Conservation (phyloP, 306 rosid genomes). For the Delonix regia region DNA sequence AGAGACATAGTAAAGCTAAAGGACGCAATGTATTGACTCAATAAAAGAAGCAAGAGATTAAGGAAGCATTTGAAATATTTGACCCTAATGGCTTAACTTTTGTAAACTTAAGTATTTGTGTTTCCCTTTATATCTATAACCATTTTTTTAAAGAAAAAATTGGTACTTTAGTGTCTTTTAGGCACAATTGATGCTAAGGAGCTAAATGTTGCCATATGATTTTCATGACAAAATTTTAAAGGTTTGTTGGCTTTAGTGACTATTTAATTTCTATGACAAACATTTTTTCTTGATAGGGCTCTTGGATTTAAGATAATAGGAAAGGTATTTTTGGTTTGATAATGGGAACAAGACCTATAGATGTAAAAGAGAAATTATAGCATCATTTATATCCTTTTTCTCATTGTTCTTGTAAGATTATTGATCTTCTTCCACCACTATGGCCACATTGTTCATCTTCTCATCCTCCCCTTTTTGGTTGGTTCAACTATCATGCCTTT, state of each 20-base stretch:
- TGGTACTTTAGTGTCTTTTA: slow-evolving; percentile 38
- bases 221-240: slow-evolving; percentile 17
- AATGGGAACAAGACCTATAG: too few species aligned
- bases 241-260: slow-evolving; percentile 10
- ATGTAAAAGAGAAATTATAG: too few species aligned
- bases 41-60: slow-evolving; percentile 85
- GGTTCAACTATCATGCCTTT: too few species aligned
- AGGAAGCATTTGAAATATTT: slow-evolving; percentile 89
- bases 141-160: neutral
- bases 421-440: too few species aligned
- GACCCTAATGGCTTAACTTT: slow-evolving; percentile 95
- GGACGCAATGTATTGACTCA: slow-evolving; percentile 62
- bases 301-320: slow-evolving; percentile 99
- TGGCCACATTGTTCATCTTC: too few species aligned
- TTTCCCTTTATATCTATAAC: neutral
- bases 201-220: slow-evolving; percentile 98
- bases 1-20: slow-evolving; percentile 62
- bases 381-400: too few species aligned
- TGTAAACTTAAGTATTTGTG: slow-evolving; percentile 11
- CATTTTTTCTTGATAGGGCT: slow-evolving; percentile 69
- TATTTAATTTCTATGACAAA: slow-evolving; percentile 15
- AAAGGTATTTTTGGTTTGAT: slow-evolving; percentile 63
- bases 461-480: too few species aligned
- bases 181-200: slow-evolving; percentile 96
- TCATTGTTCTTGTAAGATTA: too few species aligned